Evolutionary conservation across 805 yeast genomes (phyloP), one percentile per base, ranked within the genome.

Genomic region (Pichia californica): DNA sequence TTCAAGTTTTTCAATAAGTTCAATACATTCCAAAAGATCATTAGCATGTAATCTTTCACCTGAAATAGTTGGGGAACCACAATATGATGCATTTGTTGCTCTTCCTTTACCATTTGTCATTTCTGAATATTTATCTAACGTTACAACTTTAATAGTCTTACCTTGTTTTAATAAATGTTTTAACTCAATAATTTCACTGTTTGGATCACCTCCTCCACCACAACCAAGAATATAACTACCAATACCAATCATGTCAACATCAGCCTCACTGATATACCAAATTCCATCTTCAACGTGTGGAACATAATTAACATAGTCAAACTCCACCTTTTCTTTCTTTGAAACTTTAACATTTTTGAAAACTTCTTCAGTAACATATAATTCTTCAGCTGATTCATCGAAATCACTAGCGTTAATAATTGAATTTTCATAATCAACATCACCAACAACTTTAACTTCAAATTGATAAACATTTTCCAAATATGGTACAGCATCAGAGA

Each of bases 181-280:
- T 23, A 33, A 10, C 11, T 33, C 36, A n/a, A 33, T 20, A 20
- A 19, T 20, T 18, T 20, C 25, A 19, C 26, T 20, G 15, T 33
- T 20, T 33, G 36, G 36, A 18, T 20, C 25, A 33, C 36, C 36
- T 16, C 36, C 36, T 4, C 36, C 36, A 8, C 36, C 36, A 33
- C 36, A 33, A 19, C 36, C 36, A 20, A 33, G 36, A 18, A 33
- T 33, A 23, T 33, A 33, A 20, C 26, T 33, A 4, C 36, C 36
- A 33, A 33, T 33, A 5, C 36, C 25, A 23, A 33, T 33, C 16
- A 33, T 20, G 7, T 33, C 36, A 14, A 33, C 21, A 18, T 33
- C 36, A 8, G 25, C 25, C 7, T 33, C 36, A 13, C 26, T 20
- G 6, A 33, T 33, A 33, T 20, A 20, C 36, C 36, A 33, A 9